Conservation (phyloP, 1,139 yeast genomes). For the Debaryomyces psychrophilus region DNA sequence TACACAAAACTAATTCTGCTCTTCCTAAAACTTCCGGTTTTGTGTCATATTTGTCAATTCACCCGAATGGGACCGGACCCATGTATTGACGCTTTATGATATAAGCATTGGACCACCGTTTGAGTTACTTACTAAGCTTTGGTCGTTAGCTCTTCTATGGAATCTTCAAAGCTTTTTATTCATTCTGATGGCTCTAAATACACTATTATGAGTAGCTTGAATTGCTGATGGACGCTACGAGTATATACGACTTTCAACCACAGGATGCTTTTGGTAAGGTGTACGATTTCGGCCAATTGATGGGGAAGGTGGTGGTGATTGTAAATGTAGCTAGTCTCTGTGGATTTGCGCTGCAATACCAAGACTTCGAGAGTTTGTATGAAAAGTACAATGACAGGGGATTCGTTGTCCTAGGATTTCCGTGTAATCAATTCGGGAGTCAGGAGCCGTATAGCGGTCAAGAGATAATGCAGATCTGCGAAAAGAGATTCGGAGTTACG, state of each 20-base stretch:
- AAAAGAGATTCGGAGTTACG: constrained; percentile 61
- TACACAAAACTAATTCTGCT: constrained; percentile 1
- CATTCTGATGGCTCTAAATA: background rate
- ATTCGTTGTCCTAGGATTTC: constrained; percentile 43
- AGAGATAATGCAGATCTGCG: constrained; percentile 67
- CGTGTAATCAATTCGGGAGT: constrained; percentile 58
- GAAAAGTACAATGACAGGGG: constrained; percentile 35
- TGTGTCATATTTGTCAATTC: constrained; percentile 2
- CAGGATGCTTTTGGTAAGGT: constrained; percentile 19
- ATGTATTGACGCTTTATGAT: background rate
- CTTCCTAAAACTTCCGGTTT: background rate
- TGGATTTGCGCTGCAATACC: constrained; percentile 48
- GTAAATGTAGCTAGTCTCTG: constrained; percentile 52
- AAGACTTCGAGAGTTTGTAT: constrained; percentile 37
- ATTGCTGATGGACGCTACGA: background rate
- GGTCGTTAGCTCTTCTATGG: background rate
- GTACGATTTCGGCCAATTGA: constrained; percentile 25
- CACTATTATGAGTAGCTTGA: background rate
- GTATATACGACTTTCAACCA: constrained; percentile 21
- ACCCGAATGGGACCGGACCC: background rate
- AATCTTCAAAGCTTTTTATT: background rate
- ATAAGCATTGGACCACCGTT: background rate
- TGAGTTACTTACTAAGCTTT: background rate
- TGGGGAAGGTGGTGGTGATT: constrained; percentile 39
- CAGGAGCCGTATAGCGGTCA: constrained; percentile 82